Base-by-base conservation (phyloP, 805 yeast genomes). In the Teunomyces panamensis region DNA sequence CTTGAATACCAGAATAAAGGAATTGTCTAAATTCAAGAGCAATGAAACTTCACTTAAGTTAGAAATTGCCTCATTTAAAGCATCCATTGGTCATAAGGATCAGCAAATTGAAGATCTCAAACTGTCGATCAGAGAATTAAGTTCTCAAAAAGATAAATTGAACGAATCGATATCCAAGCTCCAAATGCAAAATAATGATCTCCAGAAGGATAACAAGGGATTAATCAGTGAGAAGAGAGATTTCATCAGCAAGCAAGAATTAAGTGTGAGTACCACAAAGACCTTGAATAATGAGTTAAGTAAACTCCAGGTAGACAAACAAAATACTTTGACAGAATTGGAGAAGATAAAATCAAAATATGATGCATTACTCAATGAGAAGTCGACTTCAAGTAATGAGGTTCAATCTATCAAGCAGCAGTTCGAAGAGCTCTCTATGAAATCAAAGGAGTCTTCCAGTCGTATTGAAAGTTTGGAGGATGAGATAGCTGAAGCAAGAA, bases 401-500 rank as follows among this genome's bases (percentile, higher is more conserved):
- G 49, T 63, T 26, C 71, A 63, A 51, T 49, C 66, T 5, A 58
- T 81, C 49, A 84, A 78, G 56, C 84, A 81, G 53, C 89, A 87
- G 60, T 79, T 83, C 49, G 92, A 88, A 44, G 96, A 89, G 57
- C 62, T 87, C 43, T 59, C 75, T 2, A 78, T 86, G 76, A 80
- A 87, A 46, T 67, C 83, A 34, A 78, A 79, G 50, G 98, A 94
- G 56, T 70, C 83, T 1, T 76, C 74, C 37, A 73, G 73, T 45
- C 77, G 80, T 52, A 72, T 80, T 17, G 90, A 87, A 48, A 78
- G 81, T 1, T 62, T 91, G 27, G 90, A 87, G 55, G 96, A 89
- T 48, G 97, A 91, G 59, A 67, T 92, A n/a, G 71, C 78, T 9
- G 97, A 91, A 49, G 72, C 87, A 4, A 78, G 89, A 47, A 77